Percentiles rank a stretch among this genome's conserved stretches.
These are phyloP conservation scores for Fusarium anthophilum DNA, from an alignment of 2,329 filamentous ascomycete genomes.

Conservation along the genomic window DNA sequence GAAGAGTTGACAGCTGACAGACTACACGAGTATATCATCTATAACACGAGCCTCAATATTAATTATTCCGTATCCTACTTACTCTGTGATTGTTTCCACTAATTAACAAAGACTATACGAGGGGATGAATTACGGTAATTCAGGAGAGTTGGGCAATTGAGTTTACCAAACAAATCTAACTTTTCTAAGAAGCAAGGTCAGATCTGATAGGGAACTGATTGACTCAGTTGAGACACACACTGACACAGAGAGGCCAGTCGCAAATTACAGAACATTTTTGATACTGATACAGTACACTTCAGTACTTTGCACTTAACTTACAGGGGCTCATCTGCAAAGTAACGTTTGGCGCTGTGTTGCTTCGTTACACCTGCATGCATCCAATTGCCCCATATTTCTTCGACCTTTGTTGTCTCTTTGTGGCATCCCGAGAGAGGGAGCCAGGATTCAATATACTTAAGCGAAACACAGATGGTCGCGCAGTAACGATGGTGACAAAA, in stretches of 20 bases:
- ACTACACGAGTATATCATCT: not conserved
- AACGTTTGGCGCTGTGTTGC: slow-evolving; percentile 26
- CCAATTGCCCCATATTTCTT: slow-evolving; percentile 11
- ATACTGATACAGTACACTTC: not conserved
- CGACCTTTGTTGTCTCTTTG: slow-evolving; percentile 19
- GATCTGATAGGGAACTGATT: not conserved
- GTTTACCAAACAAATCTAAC: not conserved
- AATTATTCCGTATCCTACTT: not conserved
- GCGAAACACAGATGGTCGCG: slow-evolving; percentile 18
- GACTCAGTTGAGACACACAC: slow-evolving; percentile 3
- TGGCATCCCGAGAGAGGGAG: slow-evolving; percentile 30
- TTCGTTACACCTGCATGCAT: slow-evolving; percentile 33
- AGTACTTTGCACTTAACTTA: slow-evolving; percentile 1
- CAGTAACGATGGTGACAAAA: slow-evolving; percentile 4
- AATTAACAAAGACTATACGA: not conserved
- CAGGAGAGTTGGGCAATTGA: not conserved
- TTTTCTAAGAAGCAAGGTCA: not conserved
- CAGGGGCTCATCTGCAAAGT: slow-evolving; percentile 25
- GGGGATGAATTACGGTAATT: not conserved
- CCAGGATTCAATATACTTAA: slow-evolving; percentile 17
- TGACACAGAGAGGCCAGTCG: not conserved
- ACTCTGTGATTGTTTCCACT: not conserved
- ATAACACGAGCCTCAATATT: not conserved
- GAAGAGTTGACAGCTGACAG: slow-evolving; percentile 7
- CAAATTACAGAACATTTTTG: not conserved